Evolutionary conservation across 2,329 filamentous ascomycete species (phyloP), one percentile per base, ranked within the genome.

Genomic region (Aureobasidium sp.): DNA sequence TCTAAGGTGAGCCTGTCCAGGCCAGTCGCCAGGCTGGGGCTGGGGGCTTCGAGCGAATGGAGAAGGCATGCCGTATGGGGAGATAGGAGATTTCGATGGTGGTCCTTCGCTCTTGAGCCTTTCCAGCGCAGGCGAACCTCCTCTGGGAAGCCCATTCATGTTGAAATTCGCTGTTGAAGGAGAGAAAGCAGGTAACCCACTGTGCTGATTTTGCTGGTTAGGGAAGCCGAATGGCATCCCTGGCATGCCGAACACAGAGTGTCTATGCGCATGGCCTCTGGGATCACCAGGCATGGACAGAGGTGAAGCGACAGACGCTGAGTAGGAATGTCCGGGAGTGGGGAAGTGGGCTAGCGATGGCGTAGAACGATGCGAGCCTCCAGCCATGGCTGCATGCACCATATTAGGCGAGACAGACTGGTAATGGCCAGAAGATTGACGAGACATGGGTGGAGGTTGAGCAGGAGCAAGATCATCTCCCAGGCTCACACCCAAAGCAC

Each of bases 401-500:
- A 91, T 90, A 34, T 61, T 61, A 10, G 93, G 91, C 27, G 92
- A 95, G 70, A 93, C 91, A 5, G 86, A 82, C 5, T 89, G 88
- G 70, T 90, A 90, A 66, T 89, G 86, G 48, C 84, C 85, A 9
- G 90, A 91, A 27, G 85, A 79, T 68, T 89, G 87, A 62, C 87
- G 80, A 14, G 91, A 93, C 66, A 87, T 81, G 3, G 57, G 32
- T 3, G 85, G 84, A 45, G 80, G 76, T 4, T 82, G 77, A 58
- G 80, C 75, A 63, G 82, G 76, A 32, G 77, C 76, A 11, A 85
- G 84, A 57, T 94, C 90, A 53, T 88, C 85, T 39, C 86, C 89
- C 64, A 90, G 81, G 21, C 85, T 91, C 13, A 97, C 94, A 66
- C 94, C 94, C 61, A 99, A 81, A 55, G 93, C 92, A 64, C 91